These are phyloP conservation scores for Talaromyces pinophilus DNA, from an alignment of 2,329 filamentous ascomycete genomes.

Conservation along the genomic window DNA sequence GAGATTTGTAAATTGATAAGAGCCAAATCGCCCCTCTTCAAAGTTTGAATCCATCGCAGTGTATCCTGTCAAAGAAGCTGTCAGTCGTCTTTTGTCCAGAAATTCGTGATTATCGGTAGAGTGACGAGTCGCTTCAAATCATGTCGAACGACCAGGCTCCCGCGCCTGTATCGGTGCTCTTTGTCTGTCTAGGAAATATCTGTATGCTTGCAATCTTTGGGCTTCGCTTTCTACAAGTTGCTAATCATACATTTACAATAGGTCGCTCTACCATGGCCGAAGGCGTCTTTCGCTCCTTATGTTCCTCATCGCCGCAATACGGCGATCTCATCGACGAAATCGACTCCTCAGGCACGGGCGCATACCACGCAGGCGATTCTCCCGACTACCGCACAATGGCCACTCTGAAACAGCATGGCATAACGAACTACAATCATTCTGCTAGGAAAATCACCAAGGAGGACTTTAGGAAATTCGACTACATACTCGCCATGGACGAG, in stretches of 20 bases:
- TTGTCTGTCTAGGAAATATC: constrained; percentile 97
- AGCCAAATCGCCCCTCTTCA: constrained; percentile 1
- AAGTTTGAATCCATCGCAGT: neutral
- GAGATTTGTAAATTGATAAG: neutral
- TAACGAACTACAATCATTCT: constrained; percentile 73
- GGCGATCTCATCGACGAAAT: constrained; percentile 66
- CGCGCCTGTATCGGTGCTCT: constrained; percentile 69
- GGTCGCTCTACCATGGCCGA: constrained; percentile 90
- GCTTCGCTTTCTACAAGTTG: neutral
- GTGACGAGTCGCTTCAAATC: no score
- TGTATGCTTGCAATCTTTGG: constrained; percentile 48
- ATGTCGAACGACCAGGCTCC: neutral
- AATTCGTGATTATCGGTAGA: no score
- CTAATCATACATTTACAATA: constrained; percentile 27
- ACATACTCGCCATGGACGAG: constrained; percentile 91
- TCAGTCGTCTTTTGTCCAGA: neutral
- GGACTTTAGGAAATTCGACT: constrained; percentile 86
- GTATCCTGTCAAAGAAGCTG: neutral
- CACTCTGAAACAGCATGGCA: constrained; percentile 72
- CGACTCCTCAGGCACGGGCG: constrained; percentile 88
- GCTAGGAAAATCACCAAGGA: constrained; percentile 70
- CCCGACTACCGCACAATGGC: constrained; percentile 83
- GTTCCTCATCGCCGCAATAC: constrained; percentile 56
- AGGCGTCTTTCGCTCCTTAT: constrained; percentile 73
- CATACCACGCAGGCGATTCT: constrained; percentile 75